These are phyloP conservation scores for Cordyceps tenuipes DNA, from an alignment of 2,329 filamentous ascomycete genomes.

Conservation along the genomic window DNA sequence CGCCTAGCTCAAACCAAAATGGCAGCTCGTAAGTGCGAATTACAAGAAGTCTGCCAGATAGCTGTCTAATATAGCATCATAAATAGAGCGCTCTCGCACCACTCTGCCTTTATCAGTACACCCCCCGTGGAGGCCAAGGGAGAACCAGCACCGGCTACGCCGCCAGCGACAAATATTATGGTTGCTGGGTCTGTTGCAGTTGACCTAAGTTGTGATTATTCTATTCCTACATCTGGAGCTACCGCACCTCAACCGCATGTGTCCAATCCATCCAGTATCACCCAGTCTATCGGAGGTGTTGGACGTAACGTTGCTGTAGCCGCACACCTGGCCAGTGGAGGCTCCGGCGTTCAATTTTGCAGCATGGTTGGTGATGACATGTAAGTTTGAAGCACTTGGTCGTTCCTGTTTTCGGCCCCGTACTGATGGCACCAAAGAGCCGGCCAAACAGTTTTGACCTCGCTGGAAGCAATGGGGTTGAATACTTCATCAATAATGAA, in stretches of 20 bases:
- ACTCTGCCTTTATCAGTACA: neutral
- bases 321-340: slow-evolving; percentile 57
- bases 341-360: slow-evolving; percentile 59
- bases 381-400: slow-evolving; percentile 29
- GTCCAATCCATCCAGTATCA: slow-evolving; percentile 77
- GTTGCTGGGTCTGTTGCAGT: slow-evolving; percentile 87
- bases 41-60: slow-evolving; percentile 16
- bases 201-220: slow-evolving; percentile 77
- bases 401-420: slow-evolving; percentile 1
- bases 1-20: slow-evolving; percentile 21
- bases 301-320: slow-evolving; percentile 87
- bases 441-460: slow-evolving; percentile 62
- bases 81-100: slow-evolving; percentile 15
- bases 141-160: neutral
- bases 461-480: slow-evolving; percentile 57
- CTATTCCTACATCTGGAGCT: slow-evolving; percentile 19
- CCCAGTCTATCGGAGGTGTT: slow-evolving; percentile 80
- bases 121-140: neutral
- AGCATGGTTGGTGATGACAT: slow-evolving; percentile 75
- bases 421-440: slow-evolving; percentile 36
- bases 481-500: slow-evolving; percentile 54
- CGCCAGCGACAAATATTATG: slow-evolving; percentile 39
- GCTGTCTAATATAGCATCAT: slow-evolving; percentile 30
- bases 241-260: slow-evolving; percentile 54
- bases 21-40: slow-evolving; percentile 30